phyloP scores from a whole-genome alignment of 306 rosid genomes.

The Vigna mungo region DNA sequence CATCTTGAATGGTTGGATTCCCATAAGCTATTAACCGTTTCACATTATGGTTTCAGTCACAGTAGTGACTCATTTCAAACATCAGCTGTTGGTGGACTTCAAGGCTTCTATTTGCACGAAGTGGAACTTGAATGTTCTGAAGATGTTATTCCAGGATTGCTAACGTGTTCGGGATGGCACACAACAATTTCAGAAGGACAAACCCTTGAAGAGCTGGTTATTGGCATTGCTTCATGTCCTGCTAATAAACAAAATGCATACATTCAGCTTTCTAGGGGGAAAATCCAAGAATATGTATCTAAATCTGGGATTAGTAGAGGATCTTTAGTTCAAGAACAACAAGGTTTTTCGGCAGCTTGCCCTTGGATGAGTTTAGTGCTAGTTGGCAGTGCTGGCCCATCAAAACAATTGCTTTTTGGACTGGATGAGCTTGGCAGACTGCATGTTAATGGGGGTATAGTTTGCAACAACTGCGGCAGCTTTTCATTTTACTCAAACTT shows the following conservation, averaged over 20 bases:
- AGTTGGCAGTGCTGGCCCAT: slow-evolving; percentile 54
- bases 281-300: slow-evolving; percentile 64
- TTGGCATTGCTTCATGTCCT: slow-evolving; percentile 70
- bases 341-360: slow-evolving; percentile 71
- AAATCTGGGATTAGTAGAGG: slow-evolving; percentile 58
- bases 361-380: slow-evolving; percentile 82
- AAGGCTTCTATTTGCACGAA: slow-evolving; percentile 77
- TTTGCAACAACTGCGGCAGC: slow-evolving; percentile 88
- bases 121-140: slow-evolving; percentile 77
- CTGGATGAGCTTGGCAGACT: slow-evolving; percentile 86
- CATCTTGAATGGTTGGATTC: slow-evolving; percentile 89
- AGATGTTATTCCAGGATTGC: slow-evolving; percentile 70
- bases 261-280: slow-evolving; percentile 79
- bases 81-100: slow-evolving; percentile 48
- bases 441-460: slow-evolving; percentile 66
- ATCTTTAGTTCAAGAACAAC: slow-evolving; percentile 59
- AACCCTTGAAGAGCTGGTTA: slow-evolving; percentile 65
- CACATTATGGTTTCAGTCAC: slow-evolving; percentile 74
- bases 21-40: slow-evolving; percentile 70
- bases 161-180: slow-evolving; percentile 87
- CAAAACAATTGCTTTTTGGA: slow-evolving; percentile 74
- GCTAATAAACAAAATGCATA: slow-evolving; percentile 62
- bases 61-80: slow-evolving; percentile 52
- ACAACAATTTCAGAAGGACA: slow-evolving; percentile 63
- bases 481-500: slow-evolving; percentile 87